Conservation (phyloP, 768 basidiomycete genomes). For the Suillus weaverae region DNA sequence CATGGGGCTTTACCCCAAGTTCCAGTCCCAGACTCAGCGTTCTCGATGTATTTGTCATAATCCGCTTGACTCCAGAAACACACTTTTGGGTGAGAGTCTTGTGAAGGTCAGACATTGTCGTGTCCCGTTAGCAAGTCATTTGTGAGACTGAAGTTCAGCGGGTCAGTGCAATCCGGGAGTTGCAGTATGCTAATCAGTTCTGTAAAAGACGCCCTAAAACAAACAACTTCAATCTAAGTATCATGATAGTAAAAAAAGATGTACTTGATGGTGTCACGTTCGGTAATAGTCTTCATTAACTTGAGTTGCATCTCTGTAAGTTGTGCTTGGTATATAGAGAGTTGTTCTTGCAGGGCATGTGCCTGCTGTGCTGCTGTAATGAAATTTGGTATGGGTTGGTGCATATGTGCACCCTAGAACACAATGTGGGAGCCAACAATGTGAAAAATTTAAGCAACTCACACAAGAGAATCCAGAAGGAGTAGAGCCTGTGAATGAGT, state of each 20-base stretch:
- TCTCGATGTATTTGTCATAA: neutral
- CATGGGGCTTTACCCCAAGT: too few species aligned
- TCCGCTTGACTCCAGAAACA: neutral
- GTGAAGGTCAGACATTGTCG: neutral
- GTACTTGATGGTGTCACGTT: conserved; percentile 3
- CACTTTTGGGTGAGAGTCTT: neutral
- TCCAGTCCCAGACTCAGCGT: too few species aligned
- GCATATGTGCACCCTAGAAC: too few species aligned
- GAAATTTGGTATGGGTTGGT: too few species aligned
- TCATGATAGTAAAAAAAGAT: neutral
- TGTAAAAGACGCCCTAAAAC: neutral
- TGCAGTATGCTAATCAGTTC: neutral
- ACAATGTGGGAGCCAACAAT: too few species aligned
- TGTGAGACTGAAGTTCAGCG: neutral
- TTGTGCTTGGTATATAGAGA: too few species aligned
- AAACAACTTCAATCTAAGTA: neutral
- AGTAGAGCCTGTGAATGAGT: too few species aligned
- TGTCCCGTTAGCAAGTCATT: too few species aligned
- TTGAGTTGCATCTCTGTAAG: neutral
- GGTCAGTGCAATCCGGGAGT: neutral
- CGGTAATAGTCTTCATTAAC: neutral
- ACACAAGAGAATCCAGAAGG: too few species aligned
- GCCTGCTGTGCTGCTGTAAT: too few species aligned
- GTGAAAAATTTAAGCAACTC: too few species aligned
- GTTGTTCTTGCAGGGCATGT: too few species aligned